Evolutionary conservation across 805 yeast genomes (phyloP), one percentile per base, ranked within the genome.

Genomic region (Metschnikowia lochheadii): DNA sequence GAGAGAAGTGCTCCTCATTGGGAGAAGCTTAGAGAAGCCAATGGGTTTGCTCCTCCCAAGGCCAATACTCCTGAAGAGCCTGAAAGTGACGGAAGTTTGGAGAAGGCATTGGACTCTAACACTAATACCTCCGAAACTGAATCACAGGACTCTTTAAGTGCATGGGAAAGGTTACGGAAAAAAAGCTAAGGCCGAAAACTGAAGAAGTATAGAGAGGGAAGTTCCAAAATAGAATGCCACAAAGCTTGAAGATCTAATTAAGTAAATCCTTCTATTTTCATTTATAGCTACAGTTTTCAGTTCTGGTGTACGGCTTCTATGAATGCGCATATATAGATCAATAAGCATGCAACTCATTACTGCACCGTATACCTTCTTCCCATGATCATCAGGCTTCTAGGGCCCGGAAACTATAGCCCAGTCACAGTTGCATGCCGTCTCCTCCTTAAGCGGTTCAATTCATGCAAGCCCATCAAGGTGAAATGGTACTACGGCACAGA

Each of bases 401-500:
- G 34, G 33, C 15, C 43, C 6, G 29, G 20, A 11, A 10, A 21
- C 34, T 40, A 11, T 15, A 17, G 14, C 17, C 31, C 15, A 31
- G 41, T 39, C 18, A 20, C 13, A 23, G 7, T 39, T 23, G 7
- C 32, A 38, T 11, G 13, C 29, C 15, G 13, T 20, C 15, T 7
- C 5, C 20, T 31, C 18, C 34, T 36, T 29, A 26, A 7, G 32
- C 38, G 49, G 6, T 31, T 17, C 13, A 46, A 36, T 23, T 45
- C 56, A 1, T 50, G 47, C 44, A 35, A 17, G n/a, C 54, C 54
- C 5, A 32, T 52, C 38, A 50, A 50, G 33, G 63, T 59, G 17
- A 69, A 76, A 54, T 90, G 97, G 97, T 89, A 81, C 63, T 85
- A 89, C 59, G 92, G 96, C 2, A 83, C 89, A 0, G 96, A 89